Conservation (phyloP, 1,284 basidiomycete genomes). For the Dichomitus squalens region DNA sequence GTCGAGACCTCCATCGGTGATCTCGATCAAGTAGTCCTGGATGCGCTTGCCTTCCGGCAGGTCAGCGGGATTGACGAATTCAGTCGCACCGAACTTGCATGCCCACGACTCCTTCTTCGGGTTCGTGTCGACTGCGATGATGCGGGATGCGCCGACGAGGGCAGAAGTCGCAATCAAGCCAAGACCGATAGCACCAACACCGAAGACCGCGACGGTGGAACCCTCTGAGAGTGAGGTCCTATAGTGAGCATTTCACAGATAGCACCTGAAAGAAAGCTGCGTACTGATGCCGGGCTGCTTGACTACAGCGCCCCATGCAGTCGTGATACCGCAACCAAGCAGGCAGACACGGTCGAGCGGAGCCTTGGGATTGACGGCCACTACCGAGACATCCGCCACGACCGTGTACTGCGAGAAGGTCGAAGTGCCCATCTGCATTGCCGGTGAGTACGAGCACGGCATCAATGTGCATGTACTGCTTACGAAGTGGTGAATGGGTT, state of each 20-base stretch:
- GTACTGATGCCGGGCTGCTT: conserved; percentile 80
- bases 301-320: conserved; percentile 90
- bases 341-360: conserved; percentile 95
- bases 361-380: conserved; percentile 85
- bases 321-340: conserved; percentile 95
- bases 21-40: conserved; percentile 88
- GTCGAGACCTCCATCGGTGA: conserved; percentile 97
- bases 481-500: conserved; percentile 91
- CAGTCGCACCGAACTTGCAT: conserved; percentile 93
- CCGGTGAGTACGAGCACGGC: not conserved
- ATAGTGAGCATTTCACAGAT: not conserved
- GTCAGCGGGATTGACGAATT: conserved; percentile 88
- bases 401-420: conserved; percentile 99
- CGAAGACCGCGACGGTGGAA: conserved; percentile 92
- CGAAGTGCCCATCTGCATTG: conserved; percentile 91
- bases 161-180: conserved; percentile 87
- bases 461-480: conserved; percentile 31
- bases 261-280: conserved; percentile 29
- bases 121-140: conserved; percentile 96
- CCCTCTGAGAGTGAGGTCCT: conserved; percentile 52
- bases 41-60: conserved; percentile 81
- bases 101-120: conserved; percentile 87
- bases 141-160: conserved; percentile 78
- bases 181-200: conserved; percentile 95
- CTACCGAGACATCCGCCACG: conserved; percentile 96